Evolutionary conservation across 768 basidiomycete species (phyloP), one percentile per base, ranked within the genome.

Genomic region (Asterophora parasitica): DNA sequence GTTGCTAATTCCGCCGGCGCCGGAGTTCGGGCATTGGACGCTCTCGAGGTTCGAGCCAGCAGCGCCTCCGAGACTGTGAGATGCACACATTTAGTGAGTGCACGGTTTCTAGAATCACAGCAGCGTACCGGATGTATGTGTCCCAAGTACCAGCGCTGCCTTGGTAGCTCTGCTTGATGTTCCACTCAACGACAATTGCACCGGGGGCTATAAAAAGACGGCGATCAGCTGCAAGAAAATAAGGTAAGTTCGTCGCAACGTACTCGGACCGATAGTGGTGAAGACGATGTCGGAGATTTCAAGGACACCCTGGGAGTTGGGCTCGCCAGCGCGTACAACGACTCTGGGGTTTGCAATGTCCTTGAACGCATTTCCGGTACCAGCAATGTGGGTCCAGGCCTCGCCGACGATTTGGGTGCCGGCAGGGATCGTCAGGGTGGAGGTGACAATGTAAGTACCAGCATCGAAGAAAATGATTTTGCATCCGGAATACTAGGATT

Each of bases 381-480:
- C 75, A 12, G 78, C 71, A 28, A 83, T 73, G 9, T 76, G 72
- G 9, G 78, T 71, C 80, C 80, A 82, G 1, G 72, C 78, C 57
- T 83, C 81, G 26, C 81, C 81, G 8, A 81, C 77, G 28, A 82
- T 72, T 15, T 71, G 75, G 8, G 79, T 76, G 7, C 78, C 81
- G 8, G 74, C 72, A 5, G 81, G 81, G 42, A 83, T 76, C 1
- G 68, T 72, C 16, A 83, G 50, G 1, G 81, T 82, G 3, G 70
- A 70, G 1, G 76, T 72, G 16, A 82, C 72, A 30, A 78, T 54
- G 51, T 82, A 83, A 7, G 72, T 75, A 13, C 81, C 80, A 11
- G 84, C 83, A 57, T 91, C 88, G 58, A 90, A 79, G 71, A 88
- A 90, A 37, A 91, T 82, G 56, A 92, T 83, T 60, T 84, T 88